phyloP scores from a whole-genome alignment of 2,329 filamentous ascomycete genomes.

The Paecilomyces dactylethromorphus region DNA sequence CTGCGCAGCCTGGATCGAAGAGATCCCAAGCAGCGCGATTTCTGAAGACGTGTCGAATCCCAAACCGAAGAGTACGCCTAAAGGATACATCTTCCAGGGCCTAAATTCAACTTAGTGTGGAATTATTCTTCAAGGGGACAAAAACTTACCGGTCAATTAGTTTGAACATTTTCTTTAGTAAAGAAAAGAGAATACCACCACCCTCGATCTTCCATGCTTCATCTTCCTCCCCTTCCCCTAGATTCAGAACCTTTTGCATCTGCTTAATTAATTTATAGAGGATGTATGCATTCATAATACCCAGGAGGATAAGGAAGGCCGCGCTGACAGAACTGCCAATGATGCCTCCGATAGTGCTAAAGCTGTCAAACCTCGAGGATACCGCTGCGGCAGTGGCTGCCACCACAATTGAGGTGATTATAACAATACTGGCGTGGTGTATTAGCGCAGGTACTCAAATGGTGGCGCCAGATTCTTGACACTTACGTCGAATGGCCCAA shows the following conservation, averaged over 20 bases:
- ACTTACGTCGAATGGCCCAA: constrained; percentile 76
- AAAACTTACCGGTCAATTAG: constrained; percentile 50
- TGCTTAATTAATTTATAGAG: constrained; percentile 68
- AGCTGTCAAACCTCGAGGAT: constrained; percentile 71
- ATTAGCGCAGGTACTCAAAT: neutral
- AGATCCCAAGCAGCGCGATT: constrained; percentile 84
- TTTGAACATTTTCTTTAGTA: constrained; percentile 71
- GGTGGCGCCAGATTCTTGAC: neutral
- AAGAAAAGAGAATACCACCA: constrained; percentile 63
- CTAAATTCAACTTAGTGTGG: constrained; percentile 14
- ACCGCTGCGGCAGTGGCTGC: constrained; percentile 84
- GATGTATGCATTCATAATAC: constrained; percentile 79
- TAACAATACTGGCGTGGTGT: constrained; percentile 55
- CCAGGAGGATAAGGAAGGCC: constrained; percentile 73
- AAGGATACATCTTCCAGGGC: constrained; percentile 89
- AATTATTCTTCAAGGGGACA: neutral
- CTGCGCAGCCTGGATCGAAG: constrained; percentile 74
- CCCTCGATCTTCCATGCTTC: constrained; percentile 65
- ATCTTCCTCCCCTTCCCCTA: constrained; percentile 39
- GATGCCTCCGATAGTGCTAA: constrained; percentile 75
- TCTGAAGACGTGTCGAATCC: constrained; percentile 96
- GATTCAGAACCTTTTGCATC: constrained; percentile 55
- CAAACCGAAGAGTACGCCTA: constrained; percentile 81
- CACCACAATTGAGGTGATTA: constrained; percentile 84
- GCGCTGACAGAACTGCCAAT: constrained; percentile 85